Evolutionary conservation across 192 early-diverging fungal genomes (phyloP).

Genomic region (Podila verticillata): DNA sequence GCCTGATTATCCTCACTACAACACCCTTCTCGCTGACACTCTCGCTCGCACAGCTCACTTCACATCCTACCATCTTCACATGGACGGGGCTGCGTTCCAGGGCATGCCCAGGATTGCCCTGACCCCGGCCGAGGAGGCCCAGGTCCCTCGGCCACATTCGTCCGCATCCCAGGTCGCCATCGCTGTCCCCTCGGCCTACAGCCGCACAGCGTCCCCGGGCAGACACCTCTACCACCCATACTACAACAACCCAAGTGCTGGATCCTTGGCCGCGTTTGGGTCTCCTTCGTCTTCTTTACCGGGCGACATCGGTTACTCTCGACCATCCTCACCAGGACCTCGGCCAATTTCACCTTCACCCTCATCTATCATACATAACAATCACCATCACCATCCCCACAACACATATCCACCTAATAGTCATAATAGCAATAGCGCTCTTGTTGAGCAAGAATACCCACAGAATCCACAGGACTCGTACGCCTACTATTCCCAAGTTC

Average conservation of each 20-base stretch:
- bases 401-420: not conserved
- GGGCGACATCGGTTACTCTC: constrained; percentile 17
- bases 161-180: constrained; percentile 39
- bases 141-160: constrained; percentile 34
- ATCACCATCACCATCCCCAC: not conserved
- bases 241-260: constrained; percentile 12
- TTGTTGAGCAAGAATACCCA: constrained; percentile 38
- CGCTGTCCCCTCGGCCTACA: constrained; percentile 32
- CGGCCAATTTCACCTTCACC: constrained; percentile 19
- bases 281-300: constrained; percentile 27
- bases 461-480: constrained; percentile 42
- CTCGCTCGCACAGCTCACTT: not conserved
- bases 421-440: not conserved
- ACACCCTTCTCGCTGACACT: not conserved
- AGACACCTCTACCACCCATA: constrained; percentile 31
- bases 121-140: constrained; percentile 45
- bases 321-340: constrained; percentile 24
- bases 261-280: constrained; percentile 4
- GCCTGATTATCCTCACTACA: not conserved
- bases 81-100: constrained; percentile 50
- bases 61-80: not conserved
- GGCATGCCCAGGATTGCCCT: constrained; percentile 50
- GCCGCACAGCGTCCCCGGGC: constrained; percentile 3
- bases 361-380: not conserved
- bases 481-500: constrained; percentile 31